These are phyloP conservation scores for Avena atlantica DNA, from an alignment of 176 grass and related monocot species.

Conservation along the genomic window DNA sequence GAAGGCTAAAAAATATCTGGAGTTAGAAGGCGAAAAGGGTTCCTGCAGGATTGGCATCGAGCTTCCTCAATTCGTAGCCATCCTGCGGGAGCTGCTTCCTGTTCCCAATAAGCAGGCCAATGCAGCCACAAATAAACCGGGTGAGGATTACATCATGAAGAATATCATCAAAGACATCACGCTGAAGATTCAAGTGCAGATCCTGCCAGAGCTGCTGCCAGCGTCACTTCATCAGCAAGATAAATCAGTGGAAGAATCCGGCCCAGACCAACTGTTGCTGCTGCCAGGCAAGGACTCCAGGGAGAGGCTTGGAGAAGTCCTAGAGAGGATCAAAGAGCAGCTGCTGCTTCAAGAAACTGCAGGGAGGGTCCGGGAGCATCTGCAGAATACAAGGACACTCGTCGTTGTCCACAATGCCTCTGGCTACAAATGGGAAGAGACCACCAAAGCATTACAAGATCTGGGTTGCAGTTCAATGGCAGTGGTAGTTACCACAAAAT, in stretches of 20 bases:
- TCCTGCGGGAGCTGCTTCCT: background rate
- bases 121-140: background rate
- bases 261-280: background rate
- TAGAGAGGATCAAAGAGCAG: background rate
- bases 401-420: background rate
- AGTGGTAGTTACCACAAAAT: constrained; percentile 10
- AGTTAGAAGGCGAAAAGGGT: background rate
- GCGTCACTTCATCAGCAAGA: background rate
- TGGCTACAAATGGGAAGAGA: background rate
- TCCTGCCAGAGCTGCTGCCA: background rate
- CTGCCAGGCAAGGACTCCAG: background rate
- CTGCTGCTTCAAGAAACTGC: background rate
- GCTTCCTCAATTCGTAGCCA: background rate
- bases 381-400: background rate
- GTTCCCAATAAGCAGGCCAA: background rate
- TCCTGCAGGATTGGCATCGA: background rate
- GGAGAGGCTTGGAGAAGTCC: background rate
- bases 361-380: background rate
- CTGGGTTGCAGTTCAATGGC: background rate
- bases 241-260: background rate
- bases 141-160: background rate
- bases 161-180: background rate
- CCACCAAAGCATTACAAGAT: background rate
- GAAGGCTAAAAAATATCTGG: background rate
- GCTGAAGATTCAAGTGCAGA: background rate